Evolutionary conservation across 495 filamentous ascomycete genomes (phyloP).

Genomic region (Pseudoneurospora amorphoporcata): DNA sequence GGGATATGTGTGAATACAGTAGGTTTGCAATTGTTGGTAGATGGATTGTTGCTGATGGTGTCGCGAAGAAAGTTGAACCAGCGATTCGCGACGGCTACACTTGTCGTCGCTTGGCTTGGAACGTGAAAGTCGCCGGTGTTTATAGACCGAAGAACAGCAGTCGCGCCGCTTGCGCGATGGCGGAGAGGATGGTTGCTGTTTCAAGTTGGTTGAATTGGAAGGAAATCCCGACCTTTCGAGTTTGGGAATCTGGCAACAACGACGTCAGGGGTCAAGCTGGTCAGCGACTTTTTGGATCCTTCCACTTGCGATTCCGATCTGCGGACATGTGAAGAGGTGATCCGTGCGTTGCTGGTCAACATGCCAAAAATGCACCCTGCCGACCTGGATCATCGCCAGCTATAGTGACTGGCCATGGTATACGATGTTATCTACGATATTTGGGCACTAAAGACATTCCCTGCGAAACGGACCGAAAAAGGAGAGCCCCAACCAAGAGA

Average conservation of each 20-base stretch:
- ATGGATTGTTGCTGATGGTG: not conserved
- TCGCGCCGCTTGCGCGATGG: not conserved
- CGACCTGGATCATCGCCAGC: too few species aligned
- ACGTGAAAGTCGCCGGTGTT: not conserved
- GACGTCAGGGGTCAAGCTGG: not conserved
- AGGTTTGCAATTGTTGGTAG: not conserved
- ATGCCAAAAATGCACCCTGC: not conserved
- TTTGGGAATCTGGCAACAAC: not conserved
- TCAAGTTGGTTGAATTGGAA: not conserved
- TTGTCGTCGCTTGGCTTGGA: not conserved
- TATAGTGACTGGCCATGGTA: too few species aligned
- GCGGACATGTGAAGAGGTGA: not conserved
- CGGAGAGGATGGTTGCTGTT: not conserved
- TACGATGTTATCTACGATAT: too few species aligned
- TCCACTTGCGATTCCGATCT: not conserved
- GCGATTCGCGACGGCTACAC: not conserved
- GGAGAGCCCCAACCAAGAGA: too few species aligned
- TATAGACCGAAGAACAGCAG: not conserved
- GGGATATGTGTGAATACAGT: not conserved
- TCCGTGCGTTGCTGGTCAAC: not conserved
- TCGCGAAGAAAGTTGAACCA: not conserved
- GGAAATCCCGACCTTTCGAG: not conserved
- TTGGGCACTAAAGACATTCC: too few species aligned
- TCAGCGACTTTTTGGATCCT: not conserved
- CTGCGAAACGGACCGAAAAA: too few species aligned